phyloP scores from a whole-genome alignment of 139 green algal species.

The Yamagishiella unicocca region DNA sequence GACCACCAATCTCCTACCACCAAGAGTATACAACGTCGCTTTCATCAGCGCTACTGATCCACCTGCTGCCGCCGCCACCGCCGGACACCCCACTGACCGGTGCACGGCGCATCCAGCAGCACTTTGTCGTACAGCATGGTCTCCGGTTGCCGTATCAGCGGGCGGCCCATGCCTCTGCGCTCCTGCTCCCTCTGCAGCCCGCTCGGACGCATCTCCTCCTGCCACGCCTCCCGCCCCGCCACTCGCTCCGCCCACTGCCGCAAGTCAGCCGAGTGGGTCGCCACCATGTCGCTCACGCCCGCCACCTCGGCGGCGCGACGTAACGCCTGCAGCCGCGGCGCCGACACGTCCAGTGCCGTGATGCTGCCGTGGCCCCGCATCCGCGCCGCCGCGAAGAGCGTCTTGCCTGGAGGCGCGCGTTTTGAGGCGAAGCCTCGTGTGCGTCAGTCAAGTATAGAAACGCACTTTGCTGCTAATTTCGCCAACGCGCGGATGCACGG shows the following conservation, averaged over 20 bases:
- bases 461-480: too few relatives aligned
- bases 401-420: slow-evolving; percentile 73
- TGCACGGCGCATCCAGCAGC: slow-evolving; percentile 93
- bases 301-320: slow-evolving; percentile 35
- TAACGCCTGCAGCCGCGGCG: slow-evolving; percentile 56
- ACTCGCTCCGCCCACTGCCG: slow-evolving; percentile 28
- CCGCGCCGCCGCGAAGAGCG: slow-evolving; percentile 80
- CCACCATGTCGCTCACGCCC: slow-evolving; percentile 44
- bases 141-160: not conserved
- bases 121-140: slow-evolving; percentile 79
- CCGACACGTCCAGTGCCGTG: slow-evolving; percentile 68
- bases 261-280: slow-evolving; percentile 51
- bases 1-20: too few relatives aligned
- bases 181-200: not conserved
- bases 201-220: not conserved
- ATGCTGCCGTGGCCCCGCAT: slow-evolving; percentile 53
- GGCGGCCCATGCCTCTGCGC: not conserved
- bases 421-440: not conserved
- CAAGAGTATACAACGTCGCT: too few relatives aligned
- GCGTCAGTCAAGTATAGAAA: too few relatives aligned
- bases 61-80: not conserved
- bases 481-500: too few relatives aligned
- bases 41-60: not conserved
- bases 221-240: slow-evolving; percentile 3
- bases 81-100: slow-evolving; percentile 48